Evolutionary conservation across 148 eudicot genomes (phyloP).

Genomic region (Cornus florida): DNA sequence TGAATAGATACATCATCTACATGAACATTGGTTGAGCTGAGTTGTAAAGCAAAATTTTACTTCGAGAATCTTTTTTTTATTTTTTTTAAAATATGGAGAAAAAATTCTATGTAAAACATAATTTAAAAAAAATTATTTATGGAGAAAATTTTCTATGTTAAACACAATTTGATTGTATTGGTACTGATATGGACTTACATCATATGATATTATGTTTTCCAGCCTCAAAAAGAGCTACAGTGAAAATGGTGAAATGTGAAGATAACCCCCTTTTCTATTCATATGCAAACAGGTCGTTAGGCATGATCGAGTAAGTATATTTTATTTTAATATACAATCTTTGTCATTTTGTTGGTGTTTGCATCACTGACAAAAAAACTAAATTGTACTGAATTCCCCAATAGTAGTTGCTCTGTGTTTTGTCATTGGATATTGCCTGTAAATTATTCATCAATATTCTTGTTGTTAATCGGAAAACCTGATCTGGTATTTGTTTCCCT

Average conservation of each 20-base stretch:
- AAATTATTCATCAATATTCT: background rate
- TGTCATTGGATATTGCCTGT: background rate
- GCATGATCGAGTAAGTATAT: slow-evolving; percentile 79
- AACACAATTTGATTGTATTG: background rate
- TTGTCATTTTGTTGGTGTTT: background rate
- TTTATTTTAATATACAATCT: background rate
- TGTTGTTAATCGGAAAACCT: background rate
- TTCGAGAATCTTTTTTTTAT: no score
- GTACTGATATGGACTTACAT: background rate
- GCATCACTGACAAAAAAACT: background rate
- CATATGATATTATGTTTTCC: slow-evolving; percentile 18
- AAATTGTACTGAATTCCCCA: no score
- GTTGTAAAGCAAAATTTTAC: background rate
- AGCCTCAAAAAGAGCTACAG: slow-evolving; percentile 73
- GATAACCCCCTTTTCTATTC: slow-evolving; percentile 61
- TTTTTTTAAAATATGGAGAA: no score
- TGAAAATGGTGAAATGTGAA: slow-evolving; percentile 70
- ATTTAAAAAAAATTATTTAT: no score
- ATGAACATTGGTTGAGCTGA: background rate
- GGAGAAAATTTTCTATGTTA: no score
- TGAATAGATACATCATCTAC: background rate
- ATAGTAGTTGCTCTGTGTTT: no score
- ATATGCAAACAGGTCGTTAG: slow-evolving; percentile 64
- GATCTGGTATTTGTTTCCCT: no score
- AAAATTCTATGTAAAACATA: no score